A percentile compares a stretch with the other conserved stretches of the same genome.
Evolutionary conservation across 768 basidiomycete species (phyloP).

Genomic region (Russula emetica): DNA sequence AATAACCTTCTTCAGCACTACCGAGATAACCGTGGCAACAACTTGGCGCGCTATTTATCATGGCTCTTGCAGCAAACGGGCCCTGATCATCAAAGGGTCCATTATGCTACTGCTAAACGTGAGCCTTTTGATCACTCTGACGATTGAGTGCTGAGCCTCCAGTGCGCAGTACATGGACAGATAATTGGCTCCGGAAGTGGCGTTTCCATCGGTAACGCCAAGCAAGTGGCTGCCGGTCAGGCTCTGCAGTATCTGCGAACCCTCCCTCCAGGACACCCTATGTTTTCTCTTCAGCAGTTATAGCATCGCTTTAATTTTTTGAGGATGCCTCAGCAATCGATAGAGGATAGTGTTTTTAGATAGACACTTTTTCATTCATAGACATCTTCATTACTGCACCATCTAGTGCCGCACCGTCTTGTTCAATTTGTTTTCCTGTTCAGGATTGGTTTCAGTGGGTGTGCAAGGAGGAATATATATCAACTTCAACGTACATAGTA

Average conservation of each 20-base stretch:
- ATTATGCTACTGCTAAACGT: conserved; percentile 8
- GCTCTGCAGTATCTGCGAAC: not conserved
- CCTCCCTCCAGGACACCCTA: not conserved
- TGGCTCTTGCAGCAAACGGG: not conserved
- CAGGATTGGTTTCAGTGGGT: not conserved
- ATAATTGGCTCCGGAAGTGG: not conserved
- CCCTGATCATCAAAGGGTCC: conserved; percentile 1
- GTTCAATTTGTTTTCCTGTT: not conserved
- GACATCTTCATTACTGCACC: not conserved
- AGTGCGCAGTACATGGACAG: not conserved
- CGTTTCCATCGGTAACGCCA: not conserved
- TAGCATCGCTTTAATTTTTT: not conserved
- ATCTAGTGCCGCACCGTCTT: too few species aligned
- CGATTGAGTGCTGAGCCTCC: not conserved
- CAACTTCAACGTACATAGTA: not conserved
- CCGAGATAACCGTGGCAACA: conserved; percentile 8
- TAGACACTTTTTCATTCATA: not conserved
- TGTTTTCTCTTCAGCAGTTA: too few species aligned
- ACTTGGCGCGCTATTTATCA: not conserved
- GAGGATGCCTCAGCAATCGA: not conserved
- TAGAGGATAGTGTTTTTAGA: not conserved
- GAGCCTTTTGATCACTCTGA: not conserved
- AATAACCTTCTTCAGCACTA: conserved; percentile 13
- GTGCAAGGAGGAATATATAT: not conserved
- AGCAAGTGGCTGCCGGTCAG: not conserved